Base-by-base conservation (phyloP, 2,329 filamentous ascomycete species). In the Beauveria medogensis region DNA sequence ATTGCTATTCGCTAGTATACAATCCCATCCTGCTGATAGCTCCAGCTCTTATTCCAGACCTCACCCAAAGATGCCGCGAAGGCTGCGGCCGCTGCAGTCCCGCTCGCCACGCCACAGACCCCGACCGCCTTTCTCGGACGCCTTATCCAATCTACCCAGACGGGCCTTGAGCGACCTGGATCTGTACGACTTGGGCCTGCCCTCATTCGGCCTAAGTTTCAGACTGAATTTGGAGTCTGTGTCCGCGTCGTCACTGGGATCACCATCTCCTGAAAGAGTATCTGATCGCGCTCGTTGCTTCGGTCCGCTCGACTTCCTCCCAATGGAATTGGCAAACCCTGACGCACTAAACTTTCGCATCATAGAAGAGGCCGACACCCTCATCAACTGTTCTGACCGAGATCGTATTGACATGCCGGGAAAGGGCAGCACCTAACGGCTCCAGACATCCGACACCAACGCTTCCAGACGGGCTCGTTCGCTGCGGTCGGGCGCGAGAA, bases 261-360 rank as follows among this genome's bases (percentile, higher is more conserved):
- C 58, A 10, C 48, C 50, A 14, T 54, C 58, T 22, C 37, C 43
- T 9, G 58, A 60, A 30, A 60, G 22, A 0, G 58, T 60, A 22
- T 60, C 58, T 22, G 58, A 60, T 44, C 58, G 44, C 30, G 58
- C 58, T 44, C 60, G 67, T 34, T 67, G 69, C 34, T 69, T 65
- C 28, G 80, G 67, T 65, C 87, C 90, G 44, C 78, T 80, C 1
- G 89, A 89, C 61, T 88, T 84, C 66, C 87, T 89, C 43, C 84
- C 83, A 69, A 95, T 92, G 53, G 88, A 88, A 65, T 83, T 88
- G 16, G 89, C 82, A 65, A 94, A 88, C 71, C 87, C 92, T 54
- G 88, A 87, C 68, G 91, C 87, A 73, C 90, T 96, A 64, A 97
- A 81, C 71, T 92, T 95, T 57, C 92, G 84, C 77, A 96, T 96